A percentile compares a stretch with the other conserved stretches of the same genome.
phyloP scores from a whole-genome alignment of 1,139 yeast genomes.

The Lodderomyces theae region DNA sequence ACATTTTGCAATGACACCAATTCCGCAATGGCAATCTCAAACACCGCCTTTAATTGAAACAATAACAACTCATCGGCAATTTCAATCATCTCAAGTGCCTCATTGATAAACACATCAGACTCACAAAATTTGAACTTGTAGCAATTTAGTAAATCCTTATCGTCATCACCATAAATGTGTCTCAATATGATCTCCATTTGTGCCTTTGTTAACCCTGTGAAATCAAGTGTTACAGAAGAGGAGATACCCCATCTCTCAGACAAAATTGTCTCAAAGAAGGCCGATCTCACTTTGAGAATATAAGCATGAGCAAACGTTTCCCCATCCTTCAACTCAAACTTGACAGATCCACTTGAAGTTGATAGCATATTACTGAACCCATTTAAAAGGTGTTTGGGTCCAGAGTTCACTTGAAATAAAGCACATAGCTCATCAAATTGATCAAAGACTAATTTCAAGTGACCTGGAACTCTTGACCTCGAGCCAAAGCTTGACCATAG shows the following conservation, averaged over 20 bases:
- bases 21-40: slow-evolving; percentile 62
- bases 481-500: slow-evolving; percentile 12
- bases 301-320: slow-evolving; percentile 44
- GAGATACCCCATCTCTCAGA: slow-evolving; percentile 52
- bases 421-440: slow-evolving; percentile 11
- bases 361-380: slow-evolving; percentile 10
- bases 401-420: slow-evolving; percentile 12
- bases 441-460: slow-evolving; percentile 11
- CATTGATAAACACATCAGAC: slow-evolving; percentile 47
- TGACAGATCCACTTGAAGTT: slow-evolving; percentile 23
- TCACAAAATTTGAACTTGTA: slow-evolving; percentile 20
- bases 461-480: slow-evolving; percentile 10
- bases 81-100: slow-evolving; percentile 57
- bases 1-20: slow-evolving; percentile 64
- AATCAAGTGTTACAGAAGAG: slow-evolving; percentile 26
- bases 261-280: slow-evolving; percentile 60
- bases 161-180: slow-evolving; percentile 58
- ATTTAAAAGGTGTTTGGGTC: background rate
- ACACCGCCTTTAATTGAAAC: slow-evolving; percentile 54
- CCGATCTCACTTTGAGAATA: slow-evolving; percentile 54
- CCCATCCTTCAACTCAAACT: slow-evolving; percentile 40
- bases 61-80: slow-evolving; percentile 65
- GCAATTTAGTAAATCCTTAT: slow-evolving; percentile 44
- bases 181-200: slow-evolving; percentile 53
- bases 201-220: slow-evolving; percentile 39